These are phyloP conservation scores for Paxillus rubicundulus DNA, from an alignment of 768 basidiomycete genomes.

Conservation along the genomic window DNA sequence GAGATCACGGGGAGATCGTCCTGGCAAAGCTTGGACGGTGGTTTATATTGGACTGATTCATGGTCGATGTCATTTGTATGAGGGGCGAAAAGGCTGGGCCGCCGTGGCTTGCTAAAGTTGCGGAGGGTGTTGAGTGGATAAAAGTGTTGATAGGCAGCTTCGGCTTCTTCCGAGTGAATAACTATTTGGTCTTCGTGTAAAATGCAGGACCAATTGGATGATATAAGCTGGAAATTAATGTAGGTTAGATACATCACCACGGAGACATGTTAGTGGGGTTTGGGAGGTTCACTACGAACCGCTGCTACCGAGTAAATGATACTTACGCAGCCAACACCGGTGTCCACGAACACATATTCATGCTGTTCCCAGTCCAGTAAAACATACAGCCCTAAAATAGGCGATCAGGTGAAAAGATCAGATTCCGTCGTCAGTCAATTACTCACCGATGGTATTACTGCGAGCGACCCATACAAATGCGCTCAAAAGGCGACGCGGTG, in stretches of 20 bases:
- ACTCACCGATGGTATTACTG: slow-evolving; percentile 34
- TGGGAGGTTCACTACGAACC: slow-evolving; percentile 5
- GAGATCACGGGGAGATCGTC: slow-evolving; percentile 41
- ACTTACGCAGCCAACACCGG: slow-evolving; percentile 71
- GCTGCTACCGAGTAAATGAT: not conserved
- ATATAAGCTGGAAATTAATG: slow-evolving; percentile 44
- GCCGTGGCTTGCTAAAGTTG: slow-evolving; percentile 26
- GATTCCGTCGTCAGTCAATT: not conserved
- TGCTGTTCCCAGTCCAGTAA: slow-evolving; percentile 63
- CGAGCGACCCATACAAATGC: slow-evolving; percentile 69
- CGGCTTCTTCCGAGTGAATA: slow-evolving; percentile 70
- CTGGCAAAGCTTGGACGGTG: slow-evolving; percentile 9
- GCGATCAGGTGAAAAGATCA: not conserved
- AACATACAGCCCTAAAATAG: slow-evolving; percentile 57
- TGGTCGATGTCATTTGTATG: slow-evolving; percentile 5
- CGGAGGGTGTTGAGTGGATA: slow-evolving; percentile 50
- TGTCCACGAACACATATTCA: slow-evolving; percentile 72
- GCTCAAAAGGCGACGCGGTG: slow-evolving; percentile 54
- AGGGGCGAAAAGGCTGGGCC: slow-evolving; percentile 15
- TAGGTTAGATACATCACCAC: slow-evolving; percentile 1
- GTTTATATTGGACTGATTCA: slow-evolving; percentile 3
- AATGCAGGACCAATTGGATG: slow-evolving; percentile 79
- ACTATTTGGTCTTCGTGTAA: slow-evolving; percentile 64
- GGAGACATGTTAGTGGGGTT: not conserved
- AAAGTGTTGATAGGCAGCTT: slow-evolving; percentile 64